These are phyloP conservation scores for Fagopyrum homotropicum DNA, from an alignment of 148 eudicot species.

Conservation along the genomic window DNA sequence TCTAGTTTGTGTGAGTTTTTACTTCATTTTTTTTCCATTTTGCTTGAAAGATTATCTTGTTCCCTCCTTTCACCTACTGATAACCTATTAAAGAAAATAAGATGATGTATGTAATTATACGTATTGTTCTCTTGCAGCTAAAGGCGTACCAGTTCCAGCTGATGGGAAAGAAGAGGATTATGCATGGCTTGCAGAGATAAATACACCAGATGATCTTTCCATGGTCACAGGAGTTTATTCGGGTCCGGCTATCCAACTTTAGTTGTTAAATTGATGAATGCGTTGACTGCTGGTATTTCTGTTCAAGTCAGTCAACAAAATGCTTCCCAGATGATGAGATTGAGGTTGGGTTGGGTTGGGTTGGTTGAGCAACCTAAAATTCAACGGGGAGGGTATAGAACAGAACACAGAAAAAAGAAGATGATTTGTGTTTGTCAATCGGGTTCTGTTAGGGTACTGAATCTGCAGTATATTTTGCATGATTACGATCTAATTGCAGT, in stretches of 20 bases:
- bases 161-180: constrained; percentile 53
- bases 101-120: not conserved
- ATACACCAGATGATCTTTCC: constrained; percentile 57
- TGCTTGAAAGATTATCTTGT: not conserved
- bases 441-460: not conserved
- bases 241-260: constrained; percentile 53
- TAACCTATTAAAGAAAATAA: not conserved
- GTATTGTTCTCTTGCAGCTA: not conserved
- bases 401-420: not conserved
- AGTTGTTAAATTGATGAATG: constrained; percentile 8
- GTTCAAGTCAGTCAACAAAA: not conserved
- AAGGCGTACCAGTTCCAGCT: constrained; percentile 15
- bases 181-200: constrained; percentile 82
- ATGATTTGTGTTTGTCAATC: not conserved
- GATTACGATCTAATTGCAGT: not conserved
- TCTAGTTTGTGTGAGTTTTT: constrained; percentile 58
- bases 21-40: not conserved
- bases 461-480: not conserved
- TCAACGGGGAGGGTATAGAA: not conserved
- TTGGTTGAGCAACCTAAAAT: not conserved
- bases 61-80: not conserved
- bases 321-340: not conserved
- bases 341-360: not conserved
- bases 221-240: constrained; percentile 58
- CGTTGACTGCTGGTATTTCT: too few relatives aligned